A percentile compares a stretch with the other conserved stretches of the same genome.
Conservation (phyloP, 768 basidiomycete genomes). For the Pisolithus marmoratus region DNA sequence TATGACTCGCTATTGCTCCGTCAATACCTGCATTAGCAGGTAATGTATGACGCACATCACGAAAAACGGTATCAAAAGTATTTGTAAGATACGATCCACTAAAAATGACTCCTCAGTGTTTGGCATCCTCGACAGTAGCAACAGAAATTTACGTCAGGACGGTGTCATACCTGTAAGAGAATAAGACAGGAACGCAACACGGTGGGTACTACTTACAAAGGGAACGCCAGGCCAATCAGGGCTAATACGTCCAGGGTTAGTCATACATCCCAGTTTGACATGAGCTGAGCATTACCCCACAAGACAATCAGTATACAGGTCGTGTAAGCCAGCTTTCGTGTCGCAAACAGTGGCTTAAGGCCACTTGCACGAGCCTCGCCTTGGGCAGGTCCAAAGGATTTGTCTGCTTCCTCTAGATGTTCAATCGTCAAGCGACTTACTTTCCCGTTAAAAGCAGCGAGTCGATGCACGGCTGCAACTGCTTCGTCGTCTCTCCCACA, state of each 20-base stretch:
- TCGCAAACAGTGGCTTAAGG: constrained; percentile 45
- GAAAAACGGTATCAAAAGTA: constrained; percentile 73
- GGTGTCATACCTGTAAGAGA: constrained; percentile 37
- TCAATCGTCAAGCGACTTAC: constrained; percentile 45
- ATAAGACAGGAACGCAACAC: background rate
- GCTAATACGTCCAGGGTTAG: constrained; percentile 31
- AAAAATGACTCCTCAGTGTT: constrained; percentile 1
- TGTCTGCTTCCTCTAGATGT: constrained; percentile 32
- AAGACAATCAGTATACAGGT: constrained; percentile 45
- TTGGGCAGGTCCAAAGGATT: constrained; percentile 1
- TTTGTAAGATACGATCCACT: constrained; percentile 59
- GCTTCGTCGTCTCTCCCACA: constrained; percentile 59
- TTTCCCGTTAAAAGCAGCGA: constrained; percentile 58
- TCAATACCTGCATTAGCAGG: constrained; percentile 5
- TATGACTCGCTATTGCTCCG: constrained; percentile 41
- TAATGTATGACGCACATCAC: constrained; percentile 41
- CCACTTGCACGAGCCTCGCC: constrained; percentile 19
- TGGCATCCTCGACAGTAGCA: background rate
- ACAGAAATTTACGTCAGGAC: constrained; percentile 36
- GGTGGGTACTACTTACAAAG: constrained; percentile 38
- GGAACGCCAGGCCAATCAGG: constrained; percentile 73
- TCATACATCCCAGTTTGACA: background rate
- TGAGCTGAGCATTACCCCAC: constrained; percentile 36
- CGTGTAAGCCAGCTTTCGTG: constrained; percentile 44
- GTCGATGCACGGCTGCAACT: constrained; percentile 52